Base-by-base conservation (phyloP, 2,329 filamentous ascomycete genomes). In the Aspergillus tamarii region DNA sequence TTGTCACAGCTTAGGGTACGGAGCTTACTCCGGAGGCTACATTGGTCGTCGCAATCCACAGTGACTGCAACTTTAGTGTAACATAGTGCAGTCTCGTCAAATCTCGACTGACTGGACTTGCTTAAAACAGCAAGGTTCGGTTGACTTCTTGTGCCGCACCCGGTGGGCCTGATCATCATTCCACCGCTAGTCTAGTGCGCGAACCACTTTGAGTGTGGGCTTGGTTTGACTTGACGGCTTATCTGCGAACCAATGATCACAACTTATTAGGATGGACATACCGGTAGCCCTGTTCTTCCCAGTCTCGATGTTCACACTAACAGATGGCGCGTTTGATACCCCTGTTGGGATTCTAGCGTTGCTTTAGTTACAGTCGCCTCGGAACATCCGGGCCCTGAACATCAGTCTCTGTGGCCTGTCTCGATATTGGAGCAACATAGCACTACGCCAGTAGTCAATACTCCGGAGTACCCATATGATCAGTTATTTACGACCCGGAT, bases 331-430 rank as follows among this genome's bases (percentile, higher is more conserved):
- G 50, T 39, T 60, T 57, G 21, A 54, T 54, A 50, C 34, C 45
- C n/a, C 10, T 52, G 48, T 53, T 39, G 32, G 39, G 32, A 52
- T 50, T 59, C 57, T 59, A 52, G 57, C 45, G 57, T 52, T n/a
- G 16, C 57, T 26, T 26, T 26, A 12, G 46, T 59, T 30, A 30
- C 46, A 34, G 34, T 32, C 21, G n/a, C 16, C 46, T 50, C 57
- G 30, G 41, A 21, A 34, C 43, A 59, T 39, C 12, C 34, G 12
- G 34, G 34, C 34, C 16, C 12, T 36, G 34, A 36, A 36, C 5
- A 14, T 14, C 34, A 16, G 12, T 16, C 14, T 16, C 34, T 14
- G 6, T 36, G 6, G 34, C 34, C 34, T 16, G 34, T 36, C 34
- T 36, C 16, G 34, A 36, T 36, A 14, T 7, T 36, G 6, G 6